A percentile compares a stretch with the other conserved stretches of the same genome.
Conservation (phyloP, 257 asterid species). For the Lycium ferocissimum region DNA sequence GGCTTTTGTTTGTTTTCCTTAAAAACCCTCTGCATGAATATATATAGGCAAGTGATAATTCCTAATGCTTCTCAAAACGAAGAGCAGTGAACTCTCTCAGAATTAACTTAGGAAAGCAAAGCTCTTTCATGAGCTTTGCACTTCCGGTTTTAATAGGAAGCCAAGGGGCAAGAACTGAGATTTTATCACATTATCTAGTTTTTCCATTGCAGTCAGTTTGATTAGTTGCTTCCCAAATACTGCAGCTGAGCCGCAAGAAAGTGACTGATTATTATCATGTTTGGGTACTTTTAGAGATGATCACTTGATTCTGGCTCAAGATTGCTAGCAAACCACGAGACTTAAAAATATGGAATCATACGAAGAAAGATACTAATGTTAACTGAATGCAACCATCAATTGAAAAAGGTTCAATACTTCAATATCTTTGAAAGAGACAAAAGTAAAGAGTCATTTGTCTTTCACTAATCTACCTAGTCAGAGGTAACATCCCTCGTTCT, state of each 20-base stretch:
- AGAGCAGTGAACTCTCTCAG: too few species aligned
- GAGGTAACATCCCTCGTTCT: not conserved
- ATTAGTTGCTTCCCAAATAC: not conserved
- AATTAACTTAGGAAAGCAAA: too few species aligned
- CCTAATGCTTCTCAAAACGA: too few species aligned
- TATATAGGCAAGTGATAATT: too few species aligned
- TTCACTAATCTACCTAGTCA: conserved; percentile 18
- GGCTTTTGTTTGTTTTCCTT: too few species aligned
- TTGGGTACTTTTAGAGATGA: too few species aligned
- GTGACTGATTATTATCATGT: not conserved
- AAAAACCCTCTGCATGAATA: too few species aligned
- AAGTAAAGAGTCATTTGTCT: not conserved
- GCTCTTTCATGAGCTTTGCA: too few species aligned
- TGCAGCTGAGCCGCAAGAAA: not conserved
- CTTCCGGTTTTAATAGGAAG: too few species aligned
- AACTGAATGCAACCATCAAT: not conserved
- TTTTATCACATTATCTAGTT: too few species aligned
- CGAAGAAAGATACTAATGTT: not conserved
- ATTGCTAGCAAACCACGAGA: too few species aligned
- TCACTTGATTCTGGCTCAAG: too few species aligned
- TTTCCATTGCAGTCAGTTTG: not conserved
- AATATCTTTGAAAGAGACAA: not conserved
- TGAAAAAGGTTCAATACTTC: not conserved
- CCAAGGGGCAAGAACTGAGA: not conserved
- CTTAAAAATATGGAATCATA: not conserved